Base-by-base conservation (phyloP, 1,284 basidiomycete genomes). In the Cutaneotrichosporon sp. region DNA sequence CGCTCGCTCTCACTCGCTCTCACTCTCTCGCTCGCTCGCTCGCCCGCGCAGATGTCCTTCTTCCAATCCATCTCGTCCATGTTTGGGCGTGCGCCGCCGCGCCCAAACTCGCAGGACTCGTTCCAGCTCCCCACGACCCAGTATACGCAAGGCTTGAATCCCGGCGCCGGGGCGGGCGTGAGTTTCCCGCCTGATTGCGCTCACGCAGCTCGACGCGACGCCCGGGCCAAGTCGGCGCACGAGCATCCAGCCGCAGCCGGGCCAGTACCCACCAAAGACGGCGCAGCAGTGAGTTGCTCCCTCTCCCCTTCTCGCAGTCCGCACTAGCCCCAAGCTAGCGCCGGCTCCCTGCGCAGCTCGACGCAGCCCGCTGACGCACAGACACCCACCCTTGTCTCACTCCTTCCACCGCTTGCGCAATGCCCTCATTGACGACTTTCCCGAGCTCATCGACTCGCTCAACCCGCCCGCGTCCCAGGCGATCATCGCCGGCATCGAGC, bases 401-500 rank as follows among this genome's bases (percentile, higher is more conserved):
- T 92, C 92, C 0, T 94, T 92, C 89, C 83, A 85, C 67, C 87
- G 92, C 33, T 83, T 95, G 54, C 87, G 87, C 62, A 77, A 81
- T 24, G 91, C 90, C 84, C 86, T 95, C 27, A 82, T 80, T 62
- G 85, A 87, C 63, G 87, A 92, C 78, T 94, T 93, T 79, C 91
- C 92, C 45, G 92, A 95, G 72, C 85, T 95, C 20, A 89, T 89
- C 46, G 92, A 95, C 75, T 93, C 91, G 22, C 87, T 95, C 68
- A 94, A 94, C 78, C 89, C 89, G 67, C 91, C 91, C 65, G 89
- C 91, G 64, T 82, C 88, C 45, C 87, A 87, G 8, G 84, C 85
- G 65, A 87, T 90, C 71, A 84, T 95, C 57, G 83, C 87, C 43
- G 84, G 88, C 49, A 84, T 93, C 69, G 91, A 95, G 79, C 83